These are phyloP conservation scores for Yamadazyma triangularis DNA, from an alignment of 1,139 yeast species.

Conservation along the genomic window DNA sequence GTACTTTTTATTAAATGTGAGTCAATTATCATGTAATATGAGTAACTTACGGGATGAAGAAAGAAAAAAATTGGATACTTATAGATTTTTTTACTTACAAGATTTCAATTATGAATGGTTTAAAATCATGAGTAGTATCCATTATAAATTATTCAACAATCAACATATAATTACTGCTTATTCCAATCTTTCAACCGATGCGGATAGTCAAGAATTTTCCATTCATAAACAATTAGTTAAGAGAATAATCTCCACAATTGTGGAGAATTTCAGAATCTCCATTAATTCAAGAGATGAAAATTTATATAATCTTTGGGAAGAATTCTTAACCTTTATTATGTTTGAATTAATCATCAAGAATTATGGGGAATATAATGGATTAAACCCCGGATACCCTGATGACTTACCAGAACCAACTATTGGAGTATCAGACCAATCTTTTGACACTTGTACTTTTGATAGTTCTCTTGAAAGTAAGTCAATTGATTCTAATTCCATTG, in stretches of 20 bases:
- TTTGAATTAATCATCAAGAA: conserved; percentile 10
- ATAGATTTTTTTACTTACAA: conserved; percentile 21
- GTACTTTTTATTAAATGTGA: conserved; percentile 22
- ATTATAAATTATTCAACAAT: conserved; percentile 13
- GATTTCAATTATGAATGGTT: conserved; percentile 24
- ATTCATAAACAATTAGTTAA: conserved; percentile 10
- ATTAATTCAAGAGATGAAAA: conserved; percentile 3
- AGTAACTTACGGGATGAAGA: conserved; percentile 15
- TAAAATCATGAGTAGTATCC: conserved; percentile 19
- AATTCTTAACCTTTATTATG: conserved; percentile 9
- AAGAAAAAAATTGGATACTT: conserved; percentile 14
- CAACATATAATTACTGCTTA: conserved; percentile 9
- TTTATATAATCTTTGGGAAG: conserved; percentile 10
- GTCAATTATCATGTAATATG: conserved; percentile 12
- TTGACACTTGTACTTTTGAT: conserved; percentile 3
- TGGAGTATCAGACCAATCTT: conserved; percentile 4
- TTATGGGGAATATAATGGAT: conserved; percentile 7
- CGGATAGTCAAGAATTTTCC: conserved; percentile 7
- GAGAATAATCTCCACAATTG: conserved; percentile 10
- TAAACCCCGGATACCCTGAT: conserved; percentile 2
- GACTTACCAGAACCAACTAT: conserved; percentile 13
- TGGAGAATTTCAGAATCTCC: conserved; percentile 10
- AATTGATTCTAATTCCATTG: not conserved
- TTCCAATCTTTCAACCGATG: conserved; percentile 2
- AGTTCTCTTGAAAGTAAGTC: not conserved